These are phyloP conservation scores for Diospyros lotus DNA, from an alignment of 148 eudicot species.

Conservation along the genomic window DNA sequence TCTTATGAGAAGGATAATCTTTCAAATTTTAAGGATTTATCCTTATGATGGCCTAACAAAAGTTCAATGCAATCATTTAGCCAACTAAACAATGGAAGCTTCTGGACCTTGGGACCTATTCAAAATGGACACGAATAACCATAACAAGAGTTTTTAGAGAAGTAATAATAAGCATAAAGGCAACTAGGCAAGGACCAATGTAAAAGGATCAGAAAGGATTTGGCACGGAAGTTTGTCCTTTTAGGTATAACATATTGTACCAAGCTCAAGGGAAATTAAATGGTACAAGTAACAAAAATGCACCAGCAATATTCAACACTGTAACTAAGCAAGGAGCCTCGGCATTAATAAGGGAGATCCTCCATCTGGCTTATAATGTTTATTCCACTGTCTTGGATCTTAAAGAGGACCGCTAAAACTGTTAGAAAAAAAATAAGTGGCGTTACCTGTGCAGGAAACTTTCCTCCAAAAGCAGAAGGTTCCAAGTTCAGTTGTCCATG, in stretches of 20 bases:
- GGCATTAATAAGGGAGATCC: background rate
- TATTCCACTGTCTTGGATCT: too few relatives aligned
- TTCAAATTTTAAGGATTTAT: background rate
- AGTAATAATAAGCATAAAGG: background rate
- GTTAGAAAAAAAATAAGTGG: background rate
- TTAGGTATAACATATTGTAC: background rate
- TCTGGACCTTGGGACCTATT: background rate
- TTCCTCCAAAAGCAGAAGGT: constrained; percentile 55
- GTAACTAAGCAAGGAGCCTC: background rate
- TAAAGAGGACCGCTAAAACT: background rate
- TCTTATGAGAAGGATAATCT: constrained; percentile 1
- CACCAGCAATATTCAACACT: background rate
- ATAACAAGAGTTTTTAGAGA: background rate
- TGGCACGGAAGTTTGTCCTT: background rate
- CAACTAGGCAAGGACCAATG: background rate
- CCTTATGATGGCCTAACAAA: background rate
- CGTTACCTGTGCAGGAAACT: constrained; percentile 60
- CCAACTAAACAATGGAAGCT: background rate
- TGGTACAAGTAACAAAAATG: background rate
- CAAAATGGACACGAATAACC: background rate
- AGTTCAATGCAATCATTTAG: background rate
- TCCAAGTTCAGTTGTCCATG: constrained; percentile 42
- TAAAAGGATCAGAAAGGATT: background rate
- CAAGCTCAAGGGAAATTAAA: background rate
- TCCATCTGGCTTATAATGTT: background rate